Percentiles rank a stretch among this genome's conserved stretches.
Conservation (phyloP, 2,329 filamentous ascomycete species). For the Trichothecium roseum region DNA sequence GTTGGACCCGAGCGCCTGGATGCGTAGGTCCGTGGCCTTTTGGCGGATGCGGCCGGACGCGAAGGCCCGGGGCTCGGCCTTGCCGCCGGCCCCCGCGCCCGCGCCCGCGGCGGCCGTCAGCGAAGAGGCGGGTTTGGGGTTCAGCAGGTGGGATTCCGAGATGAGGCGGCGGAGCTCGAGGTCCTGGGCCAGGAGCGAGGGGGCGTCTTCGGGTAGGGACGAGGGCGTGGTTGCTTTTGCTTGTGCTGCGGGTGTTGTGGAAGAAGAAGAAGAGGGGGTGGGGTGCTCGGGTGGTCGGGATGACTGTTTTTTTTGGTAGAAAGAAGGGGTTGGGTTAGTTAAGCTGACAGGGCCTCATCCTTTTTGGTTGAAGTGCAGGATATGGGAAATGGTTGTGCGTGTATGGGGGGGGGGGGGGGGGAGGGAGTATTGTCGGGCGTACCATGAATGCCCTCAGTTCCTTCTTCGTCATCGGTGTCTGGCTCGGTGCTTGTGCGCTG, state of each 20-base stretch:
- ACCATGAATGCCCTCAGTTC: constrained; percentile 76
- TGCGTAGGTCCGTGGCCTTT: constrained; percentile 72
- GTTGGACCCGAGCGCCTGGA: constrained; percentile 74
- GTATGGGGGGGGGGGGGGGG: too few species aligned
- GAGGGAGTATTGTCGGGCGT: too few species aligned
- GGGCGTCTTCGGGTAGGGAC: constrained; percentile 44
- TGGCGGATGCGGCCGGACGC: constrained; percentile 61
- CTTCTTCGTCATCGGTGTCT: constrained; percentile 46
- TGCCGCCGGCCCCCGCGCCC: constrained; percentile 10
- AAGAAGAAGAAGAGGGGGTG: constrained; percentile 12
- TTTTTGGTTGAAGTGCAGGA: too few species aligned
- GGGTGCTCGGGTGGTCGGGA: constrained; percentile 36
- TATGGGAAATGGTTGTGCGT: too few species aligned
- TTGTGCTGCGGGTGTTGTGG: constrained; percentile 7
- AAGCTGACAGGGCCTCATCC: too few species aligned
- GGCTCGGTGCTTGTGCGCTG: constrained; percentile 22
- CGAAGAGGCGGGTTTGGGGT: constrained; percentile 36
- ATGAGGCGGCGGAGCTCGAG: constrained; percentile 85
- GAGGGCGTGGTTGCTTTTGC: background rate
- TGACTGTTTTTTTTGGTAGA: too few species aligned
- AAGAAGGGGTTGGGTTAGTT: constrained; percentile 3
- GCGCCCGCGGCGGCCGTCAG: constrained; percentile 8
- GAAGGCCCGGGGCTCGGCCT: constrained; percentile 29
- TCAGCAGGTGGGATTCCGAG: constrained; percentile 79
- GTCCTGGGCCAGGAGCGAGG: constrained; percentile 76